Conservation (phyloP, 129 eudicot species). For the Centella asiatica region DNA sequence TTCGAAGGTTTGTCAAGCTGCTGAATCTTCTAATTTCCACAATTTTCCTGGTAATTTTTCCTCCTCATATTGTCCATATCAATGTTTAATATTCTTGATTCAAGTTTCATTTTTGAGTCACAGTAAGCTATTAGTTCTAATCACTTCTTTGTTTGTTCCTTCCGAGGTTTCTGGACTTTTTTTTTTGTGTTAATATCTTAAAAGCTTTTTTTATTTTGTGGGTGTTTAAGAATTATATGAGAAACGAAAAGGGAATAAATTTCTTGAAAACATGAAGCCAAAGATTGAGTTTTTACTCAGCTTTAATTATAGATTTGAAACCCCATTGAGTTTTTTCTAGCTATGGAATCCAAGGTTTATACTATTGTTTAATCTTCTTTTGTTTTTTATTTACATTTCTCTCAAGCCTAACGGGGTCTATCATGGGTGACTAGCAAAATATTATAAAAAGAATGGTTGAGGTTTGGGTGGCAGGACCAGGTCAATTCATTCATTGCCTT, state of each 20-base stretch:
- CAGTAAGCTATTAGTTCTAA: no score
- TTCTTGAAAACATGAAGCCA: neutral
- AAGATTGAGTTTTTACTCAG: neutral
- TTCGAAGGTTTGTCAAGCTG: neutral
- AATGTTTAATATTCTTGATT: neutral
- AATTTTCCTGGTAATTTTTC: neutral
- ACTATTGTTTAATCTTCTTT: no score
- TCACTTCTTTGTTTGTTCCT: neutral
- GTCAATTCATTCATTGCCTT: neutral
- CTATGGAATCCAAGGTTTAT: neutral
- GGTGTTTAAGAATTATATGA: neutral
- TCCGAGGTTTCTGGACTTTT: no score
- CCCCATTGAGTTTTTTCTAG: neutral
- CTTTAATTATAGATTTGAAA: neutral
- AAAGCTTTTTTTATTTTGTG: neutral
- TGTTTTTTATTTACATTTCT: no score
- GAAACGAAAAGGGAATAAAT: neutral
- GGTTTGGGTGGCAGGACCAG: neutral
- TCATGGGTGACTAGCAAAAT: no score
- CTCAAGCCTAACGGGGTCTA: neutral
- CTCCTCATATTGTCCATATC: neutral
- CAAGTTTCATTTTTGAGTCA: neutral
- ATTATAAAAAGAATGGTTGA: no score
- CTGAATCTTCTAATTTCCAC: neutral
- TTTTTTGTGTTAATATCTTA: neutral